Percentiles rank a stretch among this genome's conserved stretches.
Conservation (phyloP, 495 filamentous ascomycete genomes). For the Penicillium herquei region DNA sequence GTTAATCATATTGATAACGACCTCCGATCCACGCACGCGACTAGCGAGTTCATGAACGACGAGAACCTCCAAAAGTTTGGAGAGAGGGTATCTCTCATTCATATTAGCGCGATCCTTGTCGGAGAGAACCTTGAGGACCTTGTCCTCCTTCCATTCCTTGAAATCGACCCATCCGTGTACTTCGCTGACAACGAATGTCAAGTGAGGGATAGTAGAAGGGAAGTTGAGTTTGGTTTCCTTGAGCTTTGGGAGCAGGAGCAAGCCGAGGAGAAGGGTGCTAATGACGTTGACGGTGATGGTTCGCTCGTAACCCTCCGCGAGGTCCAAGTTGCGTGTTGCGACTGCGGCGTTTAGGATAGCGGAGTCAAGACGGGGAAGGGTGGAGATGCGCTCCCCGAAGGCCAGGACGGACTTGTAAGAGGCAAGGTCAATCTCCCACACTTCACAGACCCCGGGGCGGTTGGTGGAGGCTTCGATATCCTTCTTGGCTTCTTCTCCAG, state of each 20-base stretch:
- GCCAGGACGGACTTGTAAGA: conserved; percentile 31
- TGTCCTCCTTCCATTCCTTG: conserved; percentile 26
- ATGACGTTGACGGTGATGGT: conserved; percentile 56
- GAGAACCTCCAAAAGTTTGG: conserved; percentile 54
- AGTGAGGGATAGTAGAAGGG: conserved; percentile 18
- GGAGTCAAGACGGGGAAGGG: conserved; percentile 38
- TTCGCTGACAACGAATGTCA: conserved; percentile 40
- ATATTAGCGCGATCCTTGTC: conserved; percentile 28
- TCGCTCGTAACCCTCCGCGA: conserved; percentile 43
- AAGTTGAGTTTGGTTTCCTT: conserved; percentile 26
- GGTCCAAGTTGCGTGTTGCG: conserved; percentile 19
- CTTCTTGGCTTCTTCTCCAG: conserved; percentile 42
- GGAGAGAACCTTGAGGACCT: conserved; percentile 34
- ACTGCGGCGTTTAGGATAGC: conserved; percentile 49
- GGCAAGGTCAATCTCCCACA: conserved; percentile 57
- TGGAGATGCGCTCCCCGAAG: conserved; percentile 39
- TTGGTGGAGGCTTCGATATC: conserved; percentile 30
- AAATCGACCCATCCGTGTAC: conserved; percentile 36
- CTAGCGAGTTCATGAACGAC: conserved; percentile 45
- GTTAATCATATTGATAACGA: conserved; percentile 53
- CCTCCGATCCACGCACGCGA: conserved; percentile 24
- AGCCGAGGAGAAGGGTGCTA: conserved; percentile 43
- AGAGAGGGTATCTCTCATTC: conserved; percentile 41
- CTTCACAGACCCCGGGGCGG: conserved; percentile 41
- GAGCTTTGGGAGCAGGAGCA: conserved; percentile 45